Evolutionary conservation across 176 grass and related monocot species (phyloP).

Genomic region (Zizania latifolia): DNA sequence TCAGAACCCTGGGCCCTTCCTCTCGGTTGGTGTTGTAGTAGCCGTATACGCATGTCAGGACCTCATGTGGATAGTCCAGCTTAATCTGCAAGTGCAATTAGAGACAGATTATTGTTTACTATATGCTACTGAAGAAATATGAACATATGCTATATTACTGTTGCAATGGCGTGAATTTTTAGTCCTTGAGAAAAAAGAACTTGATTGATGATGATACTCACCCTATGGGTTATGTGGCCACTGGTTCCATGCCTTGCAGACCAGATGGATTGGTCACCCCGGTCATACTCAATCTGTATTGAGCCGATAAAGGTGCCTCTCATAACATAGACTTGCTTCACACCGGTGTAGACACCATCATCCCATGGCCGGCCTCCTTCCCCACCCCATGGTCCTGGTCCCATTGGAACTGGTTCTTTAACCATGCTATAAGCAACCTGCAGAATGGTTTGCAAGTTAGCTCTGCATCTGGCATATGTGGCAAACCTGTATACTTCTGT

Average conservation of each 20-base stretch:
- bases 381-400: constrained; percentile 92
- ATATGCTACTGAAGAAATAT: not conserved
- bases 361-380: constrained; percentile 81
- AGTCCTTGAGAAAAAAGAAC: too few species aligned
- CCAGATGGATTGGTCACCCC: constrained; percentile 67
- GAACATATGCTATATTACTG: not conserved
- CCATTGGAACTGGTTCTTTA: constrained; percentile 72
- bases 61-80: constrained; percentile 74
- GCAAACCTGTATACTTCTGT: not conserved
- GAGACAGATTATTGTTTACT: not conserved
- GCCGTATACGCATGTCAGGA: constrained; percentile 73
- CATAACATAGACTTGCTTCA: constrained; percentile 73
- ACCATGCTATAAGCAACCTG: constrained; percentile 60
- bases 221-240: constrained; percentile 67
- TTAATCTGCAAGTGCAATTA: constrained; percentile 49
- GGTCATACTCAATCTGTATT: constrained; percentile 91
- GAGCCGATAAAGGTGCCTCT: constrained; percentile 67
- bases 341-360: constrained; percentile 78
- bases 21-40: constrained; percentile 52
- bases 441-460: not conserved
- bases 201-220: constrained; percentile 17
- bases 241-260: constrained; percentile 72
- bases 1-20: constrained; percentile 46
- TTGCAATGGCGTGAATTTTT: too few species aligned
- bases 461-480: not conserved